Percentiles rank a stretch among this genome's conserved stretches.
Conservation (phyloP, 257 asterid genomes). For the Nicotiana tomentosiformis region DNA sequence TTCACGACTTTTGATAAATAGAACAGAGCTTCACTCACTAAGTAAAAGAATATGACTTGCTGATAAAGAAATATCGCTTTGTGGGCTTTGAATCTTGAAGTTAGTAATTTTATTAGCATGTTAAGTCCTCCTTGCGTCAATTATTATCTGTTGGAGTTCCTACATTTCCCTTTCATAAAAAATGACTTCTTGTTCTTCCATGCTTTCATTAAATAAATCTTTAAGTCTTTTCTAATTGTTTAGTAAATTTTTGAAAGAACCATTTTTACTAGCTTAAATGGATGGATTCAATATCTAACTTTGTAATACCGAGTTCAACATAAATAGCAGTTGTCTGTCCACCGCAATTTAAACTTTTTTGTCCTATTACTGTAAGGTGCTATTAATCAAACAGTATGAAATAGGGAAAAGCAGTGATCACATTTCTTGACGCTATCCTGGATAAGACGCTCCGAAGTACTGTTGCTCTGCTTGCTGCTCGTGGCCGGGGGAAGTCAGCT, state of each 20-base stretch:
- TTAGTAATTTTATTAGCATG: background rate
- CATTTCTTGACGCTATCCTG: constrained; percentile 80
- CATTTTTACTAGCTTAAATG: background rate
- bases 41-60: background rate
- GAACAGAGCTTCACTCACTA: background rate
- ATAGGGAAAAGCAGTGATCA: constrained; percentile 76
- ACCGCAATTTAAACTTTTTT: background rate
- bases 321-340: background rate
- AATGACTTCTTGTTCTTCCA: background rate
- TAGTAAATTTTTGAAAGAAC: background rate
- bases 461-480: constrained; percentile 81
- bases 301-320: background rate
- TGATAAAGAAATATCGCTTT: background rate
- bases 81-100: background rate
- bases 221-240: background rate
- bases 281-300: background rate
- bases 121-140: background rate
- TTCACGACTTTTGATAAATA: background rate
- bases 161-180: background rate
- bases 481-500: constrained; percentile 98
- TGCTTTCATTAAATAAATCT: background rate
- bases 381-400: background rate
- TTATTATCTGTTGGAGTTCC: background rate
- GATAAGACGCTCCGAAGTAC: constrained; percentile 85
- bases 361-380: background rate